These are phyloP conservation scores for Phyllosticta paracitricarpa DNA, from an alignment of 2,329 filamentous ascomycete species.

Conservation along the genomic window DNA sequence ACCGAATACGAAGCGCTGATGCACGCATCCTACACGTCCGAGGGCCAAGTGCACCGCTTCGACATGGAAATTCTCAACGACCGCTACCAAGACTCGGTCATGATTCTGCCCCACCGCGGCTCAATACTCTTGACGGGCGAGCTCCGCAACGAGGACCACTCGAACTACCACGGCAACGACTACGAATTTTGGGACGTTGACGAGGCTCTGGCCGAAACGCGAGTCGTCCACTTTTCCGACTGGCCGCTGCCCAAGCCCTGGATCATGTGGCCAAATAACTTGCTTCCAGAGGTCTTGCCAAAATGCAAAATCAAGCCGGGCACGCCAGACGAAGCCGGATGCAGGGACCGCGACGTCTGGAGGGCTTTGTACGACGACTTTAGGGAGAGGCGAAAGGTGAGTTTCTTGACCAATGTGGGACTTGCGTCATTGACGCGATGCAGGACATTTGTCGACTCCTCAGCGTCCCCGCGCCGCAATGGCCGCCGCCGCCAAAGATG, in stretches of 20 bases:
- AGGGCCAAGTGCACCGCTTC: constrained; percentile 32
- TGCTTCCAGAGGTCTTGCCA: constrained; percentile 35
- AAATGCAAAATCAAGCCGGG: constrained; percentile 25
- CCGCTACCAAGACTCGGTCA: constrained; percentile 47
- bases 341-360: constrained; percentile 34
- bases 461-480: constrained; percentile 30
- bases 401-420: neutral
- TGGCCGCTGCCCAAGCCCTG: constrained; percentile 61
- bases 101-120: constrained; percentile 54
- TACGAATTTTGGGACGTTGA: constrained; percentile 51
- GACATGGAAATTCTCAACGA: constrained; percentile 62
- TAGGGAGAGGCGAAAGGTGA: constrained; percentile 25
- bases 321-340: constrained; percentile 20
- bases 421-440: neutral
- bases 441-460: constrained; percentile 29
- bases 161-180: constrained; percentile 41
- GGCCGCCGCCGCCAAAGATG: constrained; percentile 14
- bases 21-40: constrained; percentile 15
- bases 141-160: constrained; percentile 47
- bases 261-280: constrained; percentile 37
- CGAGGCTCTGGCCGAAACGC: constrained; percentile 47
- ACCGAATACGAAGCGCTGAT: constrained; percentile 37
- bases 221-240: constrained; percentile 61
- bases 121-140: constrained; percentile 54
- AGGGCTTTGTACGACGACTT: constrained; percentile 37